Evolutionary conservation across 2,329 filamentous ascomycete species (phyloP).

Genomic region (Colletotrichum kahawae): DNA sequence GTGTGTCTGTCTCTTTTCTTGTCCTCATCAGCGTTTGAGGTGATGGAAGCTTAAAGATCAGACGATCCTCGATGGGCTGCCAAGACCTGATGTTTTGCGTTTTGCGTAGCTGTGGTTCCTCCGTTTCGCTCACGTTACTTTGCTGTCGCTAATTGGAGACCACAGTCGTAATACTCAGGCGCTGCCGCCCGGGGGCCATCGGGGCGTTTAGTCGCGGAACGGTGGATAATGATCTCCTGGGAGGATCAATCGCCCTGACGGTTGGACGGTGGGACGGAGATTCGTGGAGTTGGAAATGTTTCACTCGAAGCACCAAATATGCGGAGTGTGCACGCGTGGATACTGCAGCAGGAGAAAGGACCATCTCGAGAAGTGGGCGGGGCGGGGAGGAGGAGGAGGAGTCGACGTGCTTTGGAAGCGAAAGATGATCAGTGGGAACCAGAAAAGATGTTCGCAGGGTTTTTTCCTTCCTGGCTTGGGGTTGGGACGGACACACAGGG

Average conservation of each 20-base stretch:
- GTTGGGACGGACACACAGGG: conserved; percentile 4
- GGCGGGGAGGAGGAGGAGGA: not conserved
- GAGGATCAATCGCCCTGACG: not conserved
- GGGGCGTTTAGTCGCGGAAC: not conserved
- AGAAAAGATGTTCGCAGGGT: conserved; percentile 13
- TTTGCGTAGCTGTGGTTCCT: not conserved
- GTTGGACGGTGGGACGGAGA: not conserved
- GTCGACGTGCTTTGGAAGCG: not conserved
- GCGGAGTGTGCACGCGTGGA: not conserved
- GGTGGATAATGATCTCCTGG: not conserved
- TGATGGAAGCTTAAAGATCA: conserved; percentile 21
- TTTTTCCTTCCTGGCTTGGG: not conserved
- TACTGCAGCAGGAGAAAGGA: not conserved
- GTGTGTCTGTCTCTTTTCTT: not conserved
- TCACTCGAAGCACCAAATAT: conserved; percentile 2
- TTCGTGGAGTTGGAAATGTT: not conserved
- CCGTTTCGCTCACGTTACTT: not conserved
- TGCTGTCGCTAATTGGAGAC: not conserved
- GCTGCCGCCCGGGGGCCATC: not conserved
- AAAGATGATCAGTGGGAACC: conserved; percentile 1
- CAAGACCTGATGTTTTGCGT: conserved; percentile 3
- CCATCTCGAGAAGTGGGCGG: not conserved
- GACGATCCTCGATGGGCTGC: conserved; percentile 6
- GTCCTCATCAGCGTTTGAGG: conserved; percentile 20
- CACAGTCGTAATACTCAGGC: not conserved